Evolutionary conservation across 257 asterid genomes (phyloP).

Genomic region (Verbena officinalis): DNA sequence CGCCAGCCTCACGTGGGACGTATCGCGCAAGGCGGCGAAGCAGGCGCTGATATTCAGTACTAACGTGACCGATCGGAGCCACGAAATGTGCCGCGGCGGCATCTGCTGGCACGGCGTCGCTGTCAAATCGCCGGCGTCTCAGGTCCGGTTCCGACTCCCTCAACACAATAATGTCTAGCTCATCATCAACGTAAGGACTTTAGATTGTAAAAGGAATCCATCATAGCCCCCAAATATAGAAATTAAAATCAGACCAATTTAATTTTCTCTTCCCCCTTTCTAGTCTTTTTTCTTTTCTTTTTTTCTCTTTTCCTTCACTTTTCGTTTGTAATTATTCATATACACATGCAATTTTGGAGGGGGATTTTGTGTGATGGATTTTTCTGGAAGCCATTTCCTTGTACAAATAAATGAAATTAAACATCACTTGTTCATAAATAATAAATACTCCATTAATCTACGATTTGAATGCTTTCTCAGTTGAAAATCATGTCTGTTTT

Average conservation of each 20-base stretch:
- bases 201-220: not conserved
- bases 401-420: slow-evolving; percentile 6
- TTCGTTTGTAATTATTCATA: slow-evolving; percentile 8
- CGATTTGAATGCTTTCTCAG: no score
- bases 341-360: slow-evolving; percentile 6
- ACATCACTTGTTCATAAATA: slow-evolving; percentile 12
- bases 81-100: slow-evolving; percentile 90
- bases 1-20: slow-evolving; percentile 65
- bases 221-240: not conserved
- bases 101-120: slow-evolving; percentile 99
- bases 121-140: slow-evolving; percentile 86
- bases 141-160: slow-evolving; percentile 90
- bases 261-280: slow-evolving; percentile 12
- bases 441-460: not conserved
- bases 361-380: not conserved
- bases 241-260: slow-evolving; percentile 18
- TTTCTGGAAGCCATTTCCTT: slow-evolving; percentile 23
- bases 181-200: no score
- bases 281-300: no score
- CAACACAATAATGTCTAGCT: slow-evolving; percentile 44
- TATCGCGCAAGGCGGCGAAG: slow-evolving; percentile 65
- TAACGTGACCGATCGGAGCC: slow-evolving; percentile 43
- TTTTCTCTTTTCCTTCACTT: no score
- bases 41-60: slow-evolving; percentile 42
- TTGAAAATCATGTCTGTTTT: not conserved